Evolutionary conservation across 345 rosid genomes (phyloP), one percentile per base, ranked within the genome.

Genomic region (Salix brachista): DNA sequence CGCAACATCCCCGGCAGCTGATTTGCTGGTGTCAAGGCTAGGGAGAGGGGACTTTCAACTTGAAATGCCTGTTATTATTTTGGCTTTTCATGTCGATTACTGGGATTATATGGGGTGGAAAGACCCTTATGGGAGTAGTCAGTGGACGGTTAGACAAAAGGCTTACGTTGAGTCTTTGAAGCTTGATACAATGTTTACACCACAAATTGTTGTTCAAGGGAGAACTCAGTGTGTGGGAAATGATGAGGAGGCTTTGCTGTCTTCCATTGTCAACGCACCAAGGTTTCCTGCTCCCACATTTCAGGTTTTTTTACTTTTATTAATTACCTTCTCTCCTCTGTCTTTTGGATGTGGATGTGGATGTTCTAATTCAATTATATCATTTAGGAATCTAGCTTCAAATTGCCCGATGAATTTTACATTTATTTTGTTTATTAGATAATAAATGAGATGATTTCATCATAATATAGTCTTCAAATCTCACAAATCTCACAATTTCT

Each of bases 51-150:
- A 94, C 74, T 94, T 94, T 64, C 85, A 84, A 70, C 79, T 83
- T 28, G 94, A 81, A 67, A 67, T 81, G 58, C 94, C 95, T 25
- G 90, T 88, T 75, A 71, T 91, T 58, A 84, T 91, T 77, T 69
- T 94, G 79, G 94, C 86, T 4, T 91, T 87, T 77, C 97, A 94
- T 60, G 97, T 92, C 0, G 99, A 92, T 71, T 92, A 91, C 64
- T 95, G 99, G 97, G 99, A 95, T 67, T 90, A 92, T 70, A 87
- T 81, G 82, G 99, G 98, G 9, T 95, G 99, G 99, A 94, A 91
- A 69, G 98, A 94, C 70, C 98, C 97, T 34, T 94, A 77, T n/a
- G 97, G 91, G 0, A 85, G 90, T 2, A 92, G 91, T 85, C 88
- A 83, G 46, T 91, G 91, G 89, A 94, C 97, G 0, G 98, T 94